phyloP scores from a whole-genome alignment of 306 rosid species.

The Rosa rugosa region DNA sequence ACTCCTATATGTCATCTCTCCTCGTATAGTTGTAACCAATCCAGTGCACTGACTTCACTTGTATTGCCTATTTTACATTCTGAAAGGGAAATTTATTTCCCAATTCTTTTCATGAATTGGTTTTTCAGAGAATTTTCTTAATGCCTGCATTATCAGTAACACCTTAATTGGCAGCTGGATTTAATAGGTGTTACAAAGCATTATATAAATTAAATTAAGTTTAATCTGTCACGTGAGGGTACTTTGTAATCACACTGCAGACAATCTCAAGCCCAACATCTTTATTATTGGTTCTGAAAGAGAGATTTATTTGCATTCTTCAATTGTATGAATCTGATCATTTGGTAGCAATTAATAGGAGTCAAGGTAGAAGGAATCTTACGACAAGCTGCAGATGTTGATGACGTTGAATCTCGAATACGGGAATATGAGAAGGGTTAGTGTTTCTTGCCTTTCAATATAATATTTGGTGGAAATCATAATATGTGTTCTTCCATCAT shows the following conservation, averaged over 20 bases:
- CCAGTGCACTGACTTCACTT: neutral
- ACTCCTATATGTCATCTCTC: slow-evolving; percentile 4
- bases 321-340: slow-evolving; percentile 28
- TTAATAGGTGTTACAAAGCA: neutral
- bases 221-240: slow-evolving; percentile 2
- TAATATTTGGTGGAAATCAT: slow-evolving; percentile 8
- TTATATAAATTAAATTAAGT: neutral
- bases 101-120: neutral
- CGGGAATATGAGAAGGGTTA: slow-evolving; percentile 89
- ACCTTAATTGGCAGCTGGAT: neutral
- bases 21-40: neutral
- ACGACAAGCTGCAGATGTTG: slow-evolving; percentile 99
- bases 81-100: neutral
- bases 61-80: neutral
- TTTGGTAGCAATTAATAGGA: slow-evolving; percentile 43
- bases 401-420: slow-evolving; percentile 83
- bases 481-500: slow-evolving; percentile 8
- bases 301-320: neutral
- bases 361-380: slow-evolving; percentile 86
- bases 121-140: neutral
- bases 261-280: slow-evolving; percentile 6
- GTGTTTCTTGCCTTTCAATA: slow-evolving; percentile 17
- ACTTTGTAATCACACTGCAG: slow-evolving; percentile 2
- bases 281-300: slow-evolving; percentile 19
- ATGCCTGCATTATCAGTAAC: neutral